These are phyloP conservation scores for Amauroascus niger DNA, from an alignment of 2,329 filamentous ascomycete genomes.

Conservation along the genomic window DNA sequence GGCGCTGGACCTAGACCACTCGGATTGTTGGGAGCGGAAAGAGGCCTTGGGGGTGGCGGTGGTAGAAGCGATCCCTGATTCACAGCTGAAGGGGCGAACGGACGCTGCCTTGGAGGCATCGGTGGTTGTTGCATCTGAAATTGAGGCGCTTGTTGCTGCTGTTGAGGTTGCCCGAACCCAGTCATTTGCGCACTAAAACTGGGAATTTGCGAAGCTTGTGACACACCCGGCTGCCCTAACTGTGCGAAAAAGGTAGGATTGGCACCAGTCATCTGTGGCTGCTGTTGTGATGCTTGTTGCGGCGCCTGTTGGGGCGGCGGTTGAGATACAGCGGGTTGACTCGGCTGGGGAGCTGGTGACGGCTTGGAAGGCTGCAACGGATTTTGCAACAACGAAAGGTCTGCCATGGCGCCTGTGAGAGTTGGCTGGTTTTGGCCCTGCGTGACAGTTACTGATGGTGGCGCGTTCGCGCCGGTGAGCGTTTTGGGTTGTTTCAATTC, in stretches of 20 bases:
- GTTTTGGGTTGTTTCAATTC: constrained; percentile 76
- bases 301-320: constrained; percentile 34
- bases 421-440: constrained; percentile 37
- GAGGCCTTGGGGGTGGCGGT: constrained; percentile 68
- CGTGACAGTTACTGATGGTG: constrained; percentile 28
- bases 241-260: constrained; percentile 45
- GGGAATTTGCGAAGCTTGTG: constrained; percentile 17
- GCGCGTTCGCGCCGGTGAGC: constrained; percentile 20
- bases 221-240: constrained; percentile 26
- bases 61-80: constrained; percentile 57
- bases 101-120: constrained; percentile 53
- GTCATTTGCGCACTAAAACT: constrained; percentile 31
- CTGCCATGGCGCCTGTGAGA: constrained; percentile 60
- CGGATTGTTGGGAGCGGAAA: constrained; percentile 77
- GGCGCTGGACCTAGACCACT: constrained; percentile 64
- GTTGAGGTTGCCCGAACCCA: constrained; percentile 29
- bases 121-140: constrained; percentile 23
- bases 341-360: constrained; percentile 41
- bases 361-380: constrained; percentile 49
- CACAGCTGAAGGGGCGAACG: constrained; percentile 55
- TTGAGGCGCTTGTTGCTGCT: constrained; percentile 18
- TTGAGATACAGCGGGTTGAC: constrained; percentile 37
- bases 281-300: constrained; percentile 27
- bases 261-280: constrained; percentile 35
- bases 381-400: constrained; percentile 54